Evolutionary conservation across 371 early-diverging fungal species (phyloP), one percentile per base, ranked within the genome.

Genomic region (Apophysomyces trapeziformis): DNA sequence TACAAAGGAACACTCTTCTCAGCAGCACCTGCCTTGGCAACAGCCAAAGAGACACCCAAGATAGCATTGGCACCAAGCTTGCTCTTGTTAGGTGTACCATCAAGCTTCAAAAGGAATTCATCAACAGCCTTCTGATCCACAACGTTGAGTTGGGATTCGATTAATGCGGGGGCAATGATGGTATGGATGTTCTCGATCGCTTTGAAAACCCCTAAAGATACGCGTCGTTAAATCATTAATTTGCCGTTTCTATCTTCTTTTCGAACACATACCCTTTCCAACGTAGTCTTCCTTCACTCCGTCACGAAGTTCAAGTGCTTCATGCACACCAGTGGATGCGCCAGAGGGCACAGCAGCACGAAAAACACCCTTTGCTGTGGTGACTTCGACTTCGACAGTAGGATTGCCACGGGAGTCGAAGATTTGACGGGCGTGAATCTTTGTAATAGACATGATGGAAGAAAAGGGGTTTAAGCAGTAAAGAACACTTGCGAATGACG

Each of bases 321-420:
- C 99, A 86, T 99, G 94, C 71, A 98, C 87, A 76, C 99, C 99
- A 66, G 99, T 99, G 62, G 99, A 99, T 47, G 99, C 99, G 73
- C 99, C 99, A 67, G 97, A 96, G 64, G 99, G 99, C 41, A 99
- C 99, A 65, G 96, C 98, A 63, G 98, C 96, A 72, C 97, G 94
- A 90, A 96, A 96, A 67, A 92, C 80, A 71, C 95, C 95, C 74
- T 90, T 86, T 45, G 76, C 82, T 74, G 98, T 98, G 76, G 93
- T 92, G 74, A 99, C 87, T 70, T 99, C 99, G 54, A 99, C 99
- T 86, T 99, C 99, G 61, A 99, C 93, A 68, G 99, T 99, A 68
- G 99, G 99, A 90, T 95, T 96, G 68, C 99, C 99, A 75, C 99
- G 91, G 60, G 99, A 99, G 84, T 98, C 97, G 75, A 98, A 97